Base-by-base conservation (phyloP, 441 rosid genomes). In the Biscutella laevigata region DNA sequence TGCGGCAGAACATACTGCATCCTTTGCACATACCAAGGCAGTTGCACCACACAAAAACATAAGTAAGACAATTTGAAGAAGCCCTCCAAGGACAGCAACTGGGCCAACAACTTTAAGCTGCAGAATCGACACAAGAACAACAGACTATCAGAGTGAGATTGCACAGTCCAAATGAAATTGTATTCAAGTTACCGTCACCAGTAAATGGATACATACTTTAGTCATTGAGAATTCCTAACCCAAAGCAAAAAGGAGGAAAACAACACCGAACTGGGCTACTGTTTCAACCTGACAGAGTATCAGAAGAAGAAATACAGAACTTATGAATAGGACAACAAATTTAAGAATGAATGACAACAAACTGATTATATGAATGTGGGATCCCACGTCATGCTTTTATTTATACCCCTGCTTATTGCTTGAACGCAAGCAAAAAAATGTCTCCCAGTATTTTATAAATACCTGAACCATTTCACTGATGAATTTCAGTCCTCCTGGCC, bases 391-490 rank as follows among this genome's bases (percentile, higher is more conserved):
- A 45, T 25, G 13, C 62, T 5, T 45, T 27, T 11, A 36, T 46
- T 3, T 22, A 16, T 42, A 34, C 0, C 35, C 10, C 6, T 42
- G 7, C 35, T 22, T 11, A 35, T 8, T 20, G 38, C 4, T 36
- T 25, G 20, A 46, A 29, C 8, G 6, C 17, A 38, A 39, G 25
- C 6, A 13, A 59, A 41, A 59, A 52, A 26, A 42, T 22, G 49
- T 44, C 14, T 10, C 7, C 17, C 35, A 8, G 1, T 19, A 17
- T 19, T 57, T 53, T 22, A 15, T 29, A 55, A 54, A 17, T 71
- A 92, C 99, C 97, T 88, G 97, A 11, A 94, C 99, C 94, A 94
- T 78, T 80, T 94, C 99, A 51, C 87, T 84, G 30, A 94, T 86
- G 69, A 88, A 94, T 64, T 94, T 88, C 73, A 88, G 71, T 20